Evolutionary conservation across 1,139 yeast species (phyloP).

Genomic region (Protomyces arabidopsidicola): DNA sequence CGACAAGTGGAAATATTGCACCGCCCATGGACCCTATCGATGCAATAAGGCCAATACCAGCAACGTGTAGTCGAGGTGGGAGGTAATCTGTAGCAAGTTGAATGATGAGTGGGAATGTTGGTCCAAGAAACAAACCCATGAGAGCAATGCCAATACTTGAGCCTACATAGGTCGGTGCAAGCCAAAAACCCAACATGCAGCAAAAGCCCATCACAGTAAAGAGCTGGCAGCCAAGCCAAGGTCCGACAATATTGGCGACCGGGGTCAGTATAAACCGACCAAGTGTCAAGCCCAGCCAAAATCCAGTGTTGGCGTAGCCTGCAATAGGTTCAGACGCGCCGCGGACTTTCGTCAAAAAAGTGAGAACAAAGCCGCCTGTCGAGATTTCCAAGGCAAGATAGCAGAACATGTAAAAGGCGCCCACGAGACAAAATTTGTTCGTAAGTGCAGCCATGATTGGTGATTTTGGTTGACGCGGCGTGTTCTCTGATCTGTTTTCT

Average conservation of each 20-base stretch:
- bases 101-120: conserved; percentile 72
- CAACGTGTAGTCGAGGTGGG: conserved; percentile 58
- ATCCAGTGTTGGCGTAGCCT: conserved; percentile 67
- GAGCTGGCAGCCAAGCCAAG: conserved; percentile 32
- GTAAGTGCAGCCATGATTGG: conserved; percentile 13
- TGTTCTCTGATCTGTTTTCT: background rate
- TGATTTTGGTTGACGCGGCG: background rate
- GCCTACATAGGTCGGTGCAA: conserved; percentile 35
- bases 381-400: conserved; percentile 69
- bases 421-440: conserved; percentile 25
- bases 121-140: conserved; percentile 70
- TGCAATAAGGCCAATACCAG: conserved; percentile 70
- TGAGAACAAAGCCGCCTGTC: conserved; percentile 67
- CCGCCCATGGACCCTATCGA: conserved; percentile 81
- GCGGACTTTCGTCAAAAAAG: conserved; percentile 56
- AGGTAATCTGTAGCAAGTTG: conserved; percentile 59
- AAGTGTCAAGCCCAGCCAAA: conserved; percentile 64
- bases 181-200: conserved; percentile 37
- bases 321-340: conserved; percentile 46
- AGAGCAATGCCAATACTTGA: conserved; percentile 46
- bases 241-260: conserved; percentile 36
- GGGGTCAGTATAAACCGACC: conserved; percentile 51
- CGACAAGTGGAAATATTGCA: conserved; percentile 51
- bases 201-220: conserved; percentile 35
- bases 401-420: conserved; percentile 46